These are phyloP conservation scores for Macrocystidia cucumis DNA, from an alignment of 1,284 basidiomycete genomes.

Conservation along the genomic window DNA sequence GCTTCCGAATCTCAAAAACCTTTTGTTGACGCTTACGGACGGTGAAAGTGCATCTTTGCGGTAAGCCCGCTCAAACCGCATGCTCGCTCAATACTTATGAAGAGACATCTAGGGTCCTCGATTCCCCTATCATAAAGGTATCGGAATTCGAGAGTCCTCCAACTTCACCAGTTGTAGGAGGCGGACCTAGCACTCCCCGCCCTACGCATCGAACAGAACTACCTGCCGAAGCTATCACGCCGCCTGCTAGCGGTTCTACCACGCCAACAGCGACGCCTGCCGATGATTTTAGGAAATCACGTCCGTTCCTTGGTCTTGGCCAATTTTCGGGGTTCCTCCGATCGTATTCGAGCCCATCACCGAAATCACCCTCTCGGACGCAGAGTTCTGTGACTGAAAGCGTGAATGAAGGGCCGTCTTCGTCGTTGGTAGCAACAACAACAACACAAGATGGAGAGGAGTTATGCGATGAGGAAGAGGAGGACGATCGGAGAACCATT, in stretches of 20 bases:
- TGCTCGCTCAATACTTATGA: conserved; percentile 2
- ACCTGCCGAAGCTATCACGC: conserved; percentile 26
- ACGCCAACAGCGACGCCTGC: conserved; percentile 39
- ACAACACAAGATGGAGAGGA: conserved; percentile 14
- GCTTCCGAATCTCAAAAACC: conserved; percentile 92
- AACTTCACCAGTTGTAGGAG: too few relatives aligned
- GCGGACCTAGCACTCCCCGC: conserved; percentile 29
- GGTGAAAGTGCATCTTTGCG: conserved; percentile 40
- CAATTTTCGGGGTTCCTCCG: conserved; percentile 61
- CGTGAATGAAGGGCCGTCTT: too few relatives aligned
- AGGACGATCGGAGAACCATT: conserved; percentile 54
- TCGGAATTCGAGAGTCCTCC: conserved; percentile 20
- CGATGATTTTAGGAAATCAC: conserved; percentile 27
- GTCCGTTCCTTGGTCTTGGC: conserved; percentile 45
- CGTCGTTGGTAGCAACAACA: conserved; percentile 2
- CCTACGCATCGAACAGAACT: conserved; percentile 19
- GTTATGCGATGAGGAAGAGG: conserved; percentile 20
- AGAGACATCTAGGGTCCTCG: conserved; percentile 6
- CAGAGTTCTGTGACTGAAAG: too few relatives aligned
- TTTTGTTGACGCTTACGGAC: conserved; percentile 79
- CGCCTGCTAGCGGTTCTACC: conserved; percentile 41
- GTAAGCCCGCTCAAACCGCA: conserved; percentile 42
- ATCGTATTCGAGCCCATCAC: conserved; percentile 26
- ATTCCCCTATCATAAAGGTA: conserved; percentile 20
- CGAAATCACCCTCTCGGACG: conserved; percentile 8